Evolutionary conservation across 2,329 filamentous ascomycete species (phyloP), one percentile per base, ranked within the genome.

Genomic region (Sclerotiophoma versabilis): DNA sequence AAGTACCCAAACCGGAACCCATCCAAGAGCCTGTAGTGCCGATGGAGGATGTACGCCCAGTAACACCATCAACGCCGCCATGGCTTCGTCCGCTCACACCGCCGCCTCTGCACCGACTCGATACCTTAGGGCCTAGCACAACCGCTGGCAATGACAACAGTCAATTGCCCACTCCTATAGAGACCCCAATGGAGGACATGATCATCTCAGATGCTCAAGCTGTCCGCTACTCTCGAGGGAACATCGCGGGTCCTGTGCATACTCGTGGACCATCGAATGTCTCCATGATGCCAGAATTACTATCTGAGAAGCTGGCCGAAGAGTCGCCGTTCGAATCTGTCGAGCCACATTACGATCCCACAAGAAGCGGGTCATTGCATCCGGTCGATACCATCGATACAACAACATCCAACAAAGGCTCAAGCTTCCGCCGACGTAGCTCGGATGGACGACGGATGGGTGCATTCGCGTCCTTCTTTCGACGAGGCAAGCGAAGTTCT

Each of bases 381-480:
- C 63, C 69, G 10, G 63, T 73, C 7, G 66, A 70, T 11, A 69
- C 72, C 1, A 54, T 62, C 15, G 71, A 75, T 32, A 74, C 71
- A 11, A 52, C 58, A 10, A 54, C 64, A 17, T 68, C 71, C 29
- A 69, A 70, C 42, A 62, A 61, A 20, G 58, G 60, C 10, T 61
- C 65, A 6, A 65, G 56, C 27, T 63, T 68, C 46, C 53, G 63
- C 36, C 54, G 70, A 32, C 68, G 71, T 29, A 75, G 73, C 51
- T 75, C 72, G 32, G 73, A 75, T 38, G 66, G 69, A 51, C 66
- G 62, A 50, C 70, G 73, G 36, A 70, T 73, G 63, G 67, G 69
- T 30, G 59, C 70, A 44, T 74, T 73, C 63, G 65, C 72, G 20
- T 71, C 90, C 0, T 84, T 97, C 29, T 91, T 97, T 75, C 86